A percentile compares a stretch with the other conserved stretches of the same genome.
phyloP scores from a whole-genome alignment of 1,139 yeast species.

The Kodamaea ohmeri region DNA sequence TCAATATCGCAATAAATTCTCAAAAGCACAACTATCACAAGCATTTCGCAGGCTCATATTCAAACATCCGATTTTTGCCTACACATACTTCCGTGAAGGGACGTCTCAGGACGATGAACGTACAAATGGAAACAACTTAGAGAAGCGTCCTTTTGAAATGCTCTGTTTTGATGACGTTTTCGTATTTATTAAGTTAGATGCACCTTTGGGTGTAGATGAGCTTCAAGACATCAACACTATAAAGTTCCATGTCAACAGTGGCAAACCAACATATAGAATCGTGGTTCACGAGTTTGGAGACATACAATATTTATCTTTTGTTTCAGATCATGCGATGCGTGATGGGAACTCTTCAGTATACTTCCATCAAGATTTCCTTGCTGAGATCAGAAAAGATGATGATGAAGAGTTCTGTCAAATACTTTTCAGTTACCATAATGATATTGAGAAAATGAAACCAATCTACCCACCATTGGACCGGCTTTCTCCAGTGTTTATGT shows the following conservation, averaged over 20 bases:
- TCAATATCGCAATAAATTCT: constrained; percentile 6
- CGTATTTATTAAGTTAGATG: constrained; percentile 6
- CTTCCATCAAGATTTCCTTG: constrained; percentile 9
- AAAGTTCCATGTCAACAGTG: constrained; percentile 7
- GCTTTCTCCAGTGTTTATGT: constrained; percentile 7
- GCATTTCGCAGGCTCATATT: constrained; percentile 9
- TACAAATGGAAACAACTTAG: constrained; percentile 13
- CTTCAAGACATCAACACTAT: constrained; percentile 6
- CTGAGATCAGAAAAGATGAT: constrained; percentile 1
- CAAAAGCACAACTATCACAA: constrained; percentile 8
- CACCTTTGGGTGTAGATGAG: constrained; percentile 3
- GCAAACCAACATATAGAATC: constrained; percentile 7
- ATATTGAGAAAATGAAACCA: constrained; percentile 4
- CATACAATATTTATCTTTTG: constrained; percentile 9
- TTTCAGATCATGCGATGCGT: constrained; percentile 11
- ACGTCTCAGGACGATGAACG: constrained; percentile 9
- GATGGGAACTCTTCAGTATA: constrained; percentile 10
- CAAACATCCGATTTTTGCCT: constrained; percentile 11
- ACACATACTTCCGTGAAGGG: constrained; percentile 9
- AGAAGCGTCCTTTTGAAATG: constrained; percentile 10
- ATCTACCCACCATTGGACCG: constrained; percentile 8
- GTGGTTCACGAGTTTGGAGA: constrained; percentile 10
- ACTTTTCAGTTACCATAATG: constrained; percentile 6
- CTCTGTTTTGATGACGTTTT: constrained; percentile 12
- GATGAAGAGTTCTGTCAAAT: constrained; percentile 1